A percentile compares a stretch with the other conserved stretches of the same genome.
Conservation (phyloP, 208 protist genomes). For the Crithidia expoeki region DNA sequence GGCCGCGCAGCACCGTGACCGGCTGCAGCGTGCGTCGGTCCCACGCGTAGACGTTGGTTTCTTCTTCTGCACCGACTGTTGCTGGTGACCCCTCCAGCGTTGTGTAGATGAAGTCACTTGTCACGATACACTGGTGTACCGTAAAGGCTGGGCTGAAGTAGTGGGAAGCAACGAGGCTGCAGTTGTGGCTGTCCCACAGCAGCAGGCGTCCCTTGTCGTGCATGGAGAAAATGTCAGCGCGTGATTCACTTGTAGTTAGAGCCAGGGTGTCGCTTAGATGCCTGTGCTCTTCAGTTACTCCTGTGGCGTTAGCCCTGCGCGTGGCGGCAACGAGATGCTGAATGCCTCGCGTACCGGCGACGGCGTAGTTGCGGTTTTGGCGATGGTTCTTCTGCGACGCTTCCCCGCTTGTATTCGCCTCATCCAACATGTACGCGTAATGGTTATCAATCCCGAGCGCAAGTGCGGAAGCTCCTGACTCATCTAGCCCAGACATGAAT, state of each 20-base stretch:
- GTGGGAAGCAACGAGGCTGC: conserved; percentile 48
- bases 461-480: neutral
- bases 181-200: conserved; percentile 60
- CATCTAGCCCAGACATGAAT: conserved; percentile 26
- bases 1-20: conserved; percentile 49
- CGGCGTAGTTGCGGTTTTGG: conserved; percentile 14
- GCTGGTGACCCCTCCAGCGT: conserved; percentile 51
- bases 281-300: too few relatives aligned
- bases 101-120: conserved; percentile 50
- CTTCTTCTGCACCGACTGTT: conserved; percentile 48
- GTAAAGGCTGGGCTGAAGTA: conserved; percentile 45
- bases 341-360: conserved; percentile 25
- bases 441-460: neutral
- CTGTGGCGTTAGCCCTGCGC: too few relatives aligned
- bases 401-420: neutral
- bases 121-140: conserved; percentile 65
- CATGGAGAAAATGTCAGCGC: conserved; percentile 43
- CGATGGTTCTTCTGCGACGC: neutral
- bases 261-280: neutral
- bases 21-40: conserved; percentile 44
- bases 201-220: conserved; percentile 76
- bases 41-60: conserved; percentile 75
- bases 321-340: conserved; percentile 28
- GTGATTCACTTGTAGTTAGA: too few relatives aligned
- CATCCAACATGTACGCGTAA: conserved; percentile 19